Conservation (phyloP, 73 alveolate species). For the Tetrahymena elliotti region DNA sequence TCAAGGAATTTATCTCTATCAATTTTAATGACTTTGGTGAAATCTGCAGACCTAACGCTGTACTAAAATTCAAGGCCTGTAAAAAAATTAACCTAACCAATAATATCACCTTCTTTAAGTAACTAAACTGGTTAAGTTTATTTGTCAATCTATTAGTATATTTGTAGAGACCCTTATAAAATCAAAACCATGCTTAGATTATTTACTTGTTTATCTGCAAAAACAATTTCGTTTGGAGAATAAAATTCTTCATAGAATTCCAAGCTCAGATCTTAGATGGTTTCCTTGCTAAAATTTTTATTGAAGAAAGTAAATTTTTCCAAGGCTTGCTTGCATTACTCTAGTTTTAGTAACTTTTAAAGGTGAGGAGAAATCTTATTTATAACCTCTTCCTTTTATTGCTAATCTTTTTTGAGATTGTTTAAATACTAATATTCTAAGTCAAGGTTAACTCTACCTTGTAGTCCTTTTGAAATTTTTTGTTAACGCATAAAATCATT, state of each 20-base stretch:
- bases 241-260: neutral
- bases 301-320: neutral
- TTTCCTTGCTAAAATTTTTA: neutral
- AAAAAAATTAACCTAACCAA: neutral
- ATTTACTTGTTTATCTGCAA: neutral
- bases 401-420: neutral
- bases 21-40: neutral
- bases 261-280: neutral
- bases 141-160: neutral
- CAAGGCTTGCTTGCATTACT: neutral
- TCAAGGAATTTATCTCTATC: neutral
- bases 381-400: neutral
- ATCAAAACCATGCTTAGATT: neutral
- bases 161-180: neutral
- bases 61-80: neutral
- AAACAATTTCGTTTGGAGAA: neutral
- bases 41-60: neutral
- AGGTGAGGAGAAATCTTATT: neutral
- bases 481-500: neutral
- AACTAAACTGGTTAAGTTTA: no score
- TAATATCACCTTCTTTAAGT: neutral
- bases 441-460: neutral
- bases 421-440: neutral
- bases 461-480: neutral
- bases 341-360: neutral